A percentile compares a stretch with the other conserved stretches of the same genome.
phyloP scores from a whole-genome alignment of 1,284 basidiomycete species.

The Ganoderma multipileum region DNA sequence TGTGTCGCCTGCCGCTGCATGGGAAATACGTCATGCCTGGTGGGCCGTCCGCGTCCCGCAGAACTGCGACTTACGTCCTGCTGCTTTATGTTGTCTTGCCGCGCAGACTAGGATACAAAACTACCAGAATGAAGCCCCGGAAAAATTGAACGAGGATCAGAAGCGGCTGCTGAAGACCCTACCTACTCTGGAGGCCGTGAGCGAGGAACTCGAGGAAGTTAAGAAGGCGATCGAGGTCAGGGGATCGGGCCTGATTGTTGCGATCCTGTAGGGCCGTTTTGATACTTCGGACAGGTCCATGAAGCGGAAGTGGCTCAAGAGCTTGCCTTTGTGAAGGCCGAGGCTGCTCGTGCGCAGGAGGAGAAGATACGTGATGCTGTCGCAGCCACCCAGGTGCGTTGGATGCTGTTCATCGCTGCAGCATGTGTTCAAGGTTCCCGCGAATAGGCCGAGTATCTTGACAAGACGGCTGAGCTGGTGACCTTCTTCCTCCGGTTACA shows the following conservation, averaged over 20 bases:
- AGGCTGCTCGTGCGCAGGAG: constrained; percentile 61
- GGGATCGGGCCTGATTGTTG: constrained; percentile 29
- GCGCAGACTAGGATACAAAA: constrained; percentile 72
- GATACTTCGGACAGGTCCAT: constrained; percentile 51
- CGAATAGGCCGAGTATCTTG: constrained; percentile 45
- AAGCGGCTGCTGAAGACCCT: constrained; percentile 73
- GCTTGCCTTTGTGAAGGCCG: constrained; percentile 56
- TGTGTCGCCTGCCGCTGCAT: constrained; percentile 3
- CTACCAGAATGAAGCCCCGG: constrained; percentile 70
- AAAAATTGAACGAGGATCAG: constrained; percentile 87
- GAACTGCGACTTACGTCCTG: constrained; percentile 20
- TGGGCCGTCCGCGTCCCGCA: constrained; percentile 11
- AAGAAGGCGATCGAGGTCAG: constrained; percentile 81
- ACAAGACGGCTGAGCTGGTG: constrained; percentile 60
- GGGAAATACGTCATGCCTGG: constrained; percentile 27
- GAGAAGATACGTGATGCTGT: constrained; percentile 61
- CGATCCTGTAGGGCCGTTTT: constrained; percentile 9
- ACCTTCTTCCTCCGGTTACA: constrained; percentile 74
- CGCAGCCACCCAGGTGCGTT: constrained; percentile 62
- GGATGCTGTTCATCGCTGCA: background rate
- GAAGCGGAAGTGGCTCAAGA: constrained; percentile 71
- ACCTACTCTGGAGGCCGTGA: constrained; percentile 74
- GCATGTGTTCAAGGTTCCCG: constrained; percentile 6
- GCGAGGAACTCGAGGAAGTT: constrained; percentile 83
- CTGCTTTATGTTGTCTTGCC: background rate